phyloP scores from a whole-genome alignment of 1,284 basidiomycete genomes.

The Trametes versicolor region DNA sequence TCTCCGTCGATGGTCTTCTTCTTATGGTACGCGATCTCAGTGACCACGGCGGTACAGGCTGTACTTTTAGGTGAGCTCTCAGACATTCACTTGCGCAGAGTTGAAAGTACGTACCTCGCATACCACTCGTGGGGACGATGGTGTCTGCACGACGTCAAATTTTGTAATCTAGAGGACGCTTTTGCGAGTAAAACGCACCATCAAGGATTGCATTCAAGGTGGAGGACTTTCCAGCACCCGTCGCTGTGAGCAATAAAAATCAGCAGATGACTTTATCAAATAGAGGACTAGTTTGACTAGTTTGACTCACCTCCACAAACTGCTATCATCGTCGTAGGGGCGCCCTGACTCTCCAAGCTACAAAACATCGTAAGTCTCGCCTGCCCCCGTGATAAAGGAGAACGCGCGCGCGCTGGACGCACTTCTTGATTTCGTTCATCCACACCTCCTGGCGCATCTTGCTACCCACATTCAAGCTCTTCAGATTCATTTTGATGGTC shows the following conservation, averaged over 20 bases:
- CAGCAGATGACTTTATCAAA: neutral
- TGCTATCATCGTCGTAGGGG: constrained; percentile 66
- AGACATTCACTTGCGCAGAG: neutral
- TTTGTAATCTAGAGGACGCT: constrained; percentile 21
- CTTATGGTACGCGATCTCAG: constrained; percentile 64
- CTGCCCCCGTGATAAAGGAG: neutral
- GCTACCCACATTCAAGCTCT: constrained; percentile 59
- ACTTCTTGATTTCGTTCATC: constrained; percentile 64
- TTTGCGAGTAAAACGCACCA: constrained; percentile 44
- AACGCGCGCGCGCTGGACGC: constrained; percentile 26
- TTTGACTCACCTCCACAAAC: constrained; percentile 62
- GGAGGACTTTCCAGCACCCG: constrained; percentile 69
- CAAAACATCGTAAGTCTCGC: neutral
- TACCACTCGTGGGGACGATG: constrained; percentile 70
- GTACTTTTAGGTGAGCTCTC: constrained; percentile 20
- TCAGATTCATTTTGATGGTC: constrained; percentile 53
- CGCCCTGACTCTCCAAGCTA: constrained; percentile 58
- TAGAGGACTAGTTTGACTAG: constrained; percentile 8
- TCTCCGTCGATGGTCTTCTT: constrained; percentile 65
- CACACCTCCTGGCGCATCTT: constrained; percentile 68
- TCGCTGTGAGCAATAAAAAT: constrained; percentile 49
- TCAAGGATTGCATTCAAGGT: constrained; percentile 68
- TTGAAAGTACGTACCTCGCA: constrained; percentile 58
- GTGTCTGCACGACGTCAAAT: constrained; percentile 52
- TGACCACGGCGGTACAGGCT: constrained; percentile 77